Base-by-base conservation (phyloP, 2,329 filamentous ascomycete genomes). In the Aaosphaeria arxii region DNA sequence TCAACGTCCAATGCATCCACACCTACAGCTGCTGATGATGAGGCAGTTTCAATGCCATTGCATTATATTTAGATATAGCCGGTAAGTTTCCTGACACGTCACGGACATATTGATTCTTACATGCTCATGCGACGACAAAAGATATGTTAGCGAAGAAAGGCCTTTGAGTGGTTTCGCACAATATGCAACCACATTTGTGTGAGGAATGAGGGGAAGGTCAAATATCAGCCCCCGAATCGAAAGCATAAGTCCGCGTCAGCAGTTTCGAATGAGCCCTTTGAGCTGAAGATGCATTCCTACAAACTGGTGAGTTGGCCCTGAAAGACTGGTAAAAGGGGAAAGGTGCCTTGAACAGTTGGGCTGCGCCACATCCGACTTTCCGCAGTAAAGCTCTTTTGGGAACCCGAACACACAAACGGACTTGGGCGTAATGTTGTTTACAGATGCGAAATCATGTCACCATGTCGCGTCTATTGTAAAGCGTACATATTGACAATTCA, bases 51-150 rank as follows among this genome's bases (percentile, higher is more conserved):
- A 85, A 85, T 81, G 73, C 87, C 64, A 67, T 84, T 64, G 71
- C 77, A 71, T 74, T 88, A 74, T 76, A 81, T 80, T 60, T 83
- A 76, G 74, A 90, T 52, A 84, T 85, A 53, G 86, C 75, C 70
- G 85, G 75, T 85, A 72, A 55, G 70, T 58, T 5, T 11, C 17
- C 31, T 40, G 9, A 24, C 7, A 11, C n/a, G 35, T 39, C 17
- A n/a, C n/a, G 33, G 33, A 9, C n/a, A n/a, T 11, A 9, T 39
- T 44, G 9, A 11, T 11, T 9, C 28, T 30, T 30, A 24, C 36
- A 41, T 7, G 33, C 46, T 44, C 38, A 48, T 30, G 43, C n/a
- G 40, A 40, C 11, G 39, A 40, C 39, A 11, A 39, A 17, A 70
- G 67, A 71, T 41, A 71, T 71, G 68, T 53, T 71, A 39, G 68